Evolutionary conservation across 2,329 filamentous ascomycete species (phyloP).

Genomic region (Aspergillus neoniger): DNA sequence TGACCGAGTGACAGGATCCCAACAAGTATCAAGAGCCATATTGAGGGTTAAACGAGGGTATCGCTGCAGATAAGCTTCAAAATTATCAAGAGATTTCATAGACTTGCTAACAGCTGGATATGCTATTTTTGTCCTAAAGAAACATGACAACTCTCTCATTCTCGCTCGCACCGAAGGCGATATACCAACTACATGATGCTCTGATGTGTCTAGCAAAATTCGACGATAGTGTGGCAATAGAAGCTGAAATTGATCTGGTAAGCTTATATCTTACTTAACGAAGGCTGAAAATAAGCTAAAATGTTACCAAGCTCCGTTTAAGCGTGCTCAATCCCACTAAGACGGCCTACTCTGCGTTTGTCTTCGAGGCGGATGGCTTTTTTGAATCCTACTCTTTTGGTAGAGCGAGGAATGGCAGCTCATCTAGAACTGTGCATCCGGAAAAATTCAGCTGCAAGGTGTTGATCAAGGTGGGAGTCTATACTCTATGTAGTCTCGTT

Average conservation of each 20-base stretch:
- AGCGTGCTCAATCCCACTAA: conserved; percentile 64
- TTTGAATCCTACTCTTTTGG: conserved; percentile 62
- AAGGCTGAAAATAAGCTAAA: background rate
- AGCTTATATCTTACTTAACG: background rate
- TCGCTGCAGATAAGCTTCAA: background rate
- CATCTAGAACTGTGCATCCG: conserved; percentile 34
- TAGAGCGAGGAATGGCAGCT: conserved; percentile 25
- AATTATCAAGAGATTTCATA: background rate
- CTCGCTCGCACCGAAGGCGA: conserved; percentile 58
- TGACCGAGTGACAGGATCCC: background rate
- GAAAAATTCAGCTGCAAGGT: conserved; percentile 61
- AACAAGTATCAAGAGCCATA: background rate
- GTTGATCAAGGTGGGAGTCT: conserved; percentile 53
- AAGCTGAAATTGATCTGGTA: conserved; percentile 58
- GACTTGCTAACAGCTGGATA: background rate
- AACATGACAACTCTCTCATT: conserved; percentile 49
- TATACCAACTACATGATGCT: conserved; percentile 59
- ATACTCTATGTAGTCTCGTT: background rate
- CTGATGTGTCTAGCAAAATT: conserved; percentile 64
- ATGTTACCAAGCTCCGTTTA: conserved; percentile 55
- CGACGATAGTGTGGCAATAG: conserved; percentile 63
- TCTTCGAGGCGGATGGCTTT: conserved; percentile 55
- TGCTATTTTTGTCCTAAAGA: background rate
- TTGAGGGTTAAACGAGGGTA: background rate
- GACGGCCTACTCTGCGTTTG: conserved; percentile 64